Conservation (phyloP, 495 filamentous ascomycete genomes). For the Aspergillus ellipticus region DNA sequence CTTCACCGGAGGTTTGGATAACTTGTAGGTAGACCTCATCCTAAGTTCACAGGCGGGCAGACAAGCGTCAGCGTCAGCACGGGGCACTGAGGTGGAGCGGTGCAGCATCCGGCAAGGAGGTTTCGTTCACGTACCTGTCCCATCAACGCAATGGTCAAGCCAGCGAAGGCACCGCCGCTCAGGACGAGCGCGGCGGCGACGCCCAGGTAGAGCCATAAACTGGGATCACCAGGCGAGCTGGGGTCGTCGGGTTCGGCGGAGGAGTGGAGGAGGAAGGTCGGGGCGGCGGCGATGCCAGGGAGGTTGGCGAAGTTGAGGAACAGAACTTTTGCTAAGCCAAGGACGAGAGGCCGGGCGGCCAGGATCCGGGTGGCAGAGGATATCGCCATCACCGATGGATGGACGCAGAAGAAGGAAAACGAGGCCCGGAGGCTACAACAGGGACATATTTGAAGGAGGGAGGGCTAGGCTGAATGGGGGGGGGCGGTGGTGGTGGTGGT, state of each 20-base stretch:
- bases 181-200: slow-evolving; percentile 73
- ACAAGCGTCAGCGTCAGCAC: not conserved
- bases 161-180: slow-evolving; percentile 90
- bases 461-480: not conserved
- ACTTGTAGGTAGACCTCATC: slow-evolving; percentile 98
- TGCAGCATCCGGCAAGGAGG: too few relatives aligned
- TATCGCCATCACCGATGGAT: slow-evolving; percentile 30
- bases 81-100: not conserved
- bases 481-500: not conserved
- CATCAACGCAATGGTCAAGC: slow-evolving; percentile 85
- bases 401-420: slow-evolving; percentile 1
- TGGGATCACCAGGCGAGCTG: slow-evolving; percentile 49
- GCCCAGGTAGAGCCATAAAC: slow-evolving; percentile 67
- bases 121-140: slow-evolving; percentile 34
- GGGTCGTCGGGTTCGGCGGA: slow-evolving; percentile 20
- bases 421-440: slow-evolving; percentile 6
- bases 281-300: slow-evolving; percentile 42
- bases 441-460: slow-evolving; percentile 6
- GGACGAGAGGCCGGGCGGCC: slow-evolving; percentile 40
- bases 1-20: slow-evolving; percentile 80
- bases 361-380: slow-evolving; percentile 27
- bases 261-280: slow-evolving; percentile 25
- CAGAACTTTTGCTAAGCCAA: slow-evolving; percentile 48
- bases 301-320: slow-evolving; percentile 42
- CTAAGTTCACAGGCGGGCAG: slow-evolving; percentile 28